Percentiles rank a stretch among this genome's conserved stretches.
Evolutionary conservation across 495 filamentous ascomycete genomes (phyloP).

Genomic region (Neurospora africana): DNA sequence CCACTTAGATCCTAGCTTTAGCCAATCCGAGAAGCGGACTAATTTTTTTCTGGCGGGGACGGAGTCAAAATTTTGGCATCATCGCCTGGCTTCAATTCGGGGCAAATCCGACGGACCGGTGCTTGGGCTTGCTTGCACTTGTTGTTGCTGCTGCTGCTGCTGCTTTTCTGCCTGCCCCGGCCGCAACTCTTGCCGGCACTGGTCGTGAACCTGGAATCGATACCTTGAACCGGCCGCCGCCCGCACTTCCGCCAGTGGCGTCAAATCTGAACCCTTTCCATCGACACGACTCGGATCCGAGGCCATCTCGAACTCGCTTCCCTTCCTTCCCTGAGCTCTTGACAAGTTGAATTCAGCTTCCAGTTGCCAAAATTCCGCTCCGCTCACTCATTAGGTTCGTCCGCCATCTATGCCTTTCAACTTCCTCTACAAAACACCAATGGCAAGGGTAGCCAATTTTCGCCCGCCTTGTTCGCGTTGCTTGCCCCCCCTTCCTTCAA

Average conservation of each 20-base stretch:
- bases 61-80: conserved; percentile 23
- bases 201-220: neutral
- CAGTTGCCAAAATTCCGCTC: neutral
- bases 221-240: neutral
- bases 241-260: conserved; percentile 4
- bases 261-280: neutral
- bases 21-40: conserved; percentile 11
- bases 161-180: neutral
- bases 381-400: neutral
- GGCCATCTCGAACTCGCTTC: neutral
- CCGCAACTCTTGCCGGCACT: neutral
- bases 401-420: neutral
- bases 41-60: conserved; percentile 23
- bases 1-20: neutral
- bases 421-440: neutral
- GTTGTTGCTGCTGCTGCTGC: neutral
- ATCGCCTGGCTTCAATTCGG: conserved; percentile 9
- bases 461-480: neutral
- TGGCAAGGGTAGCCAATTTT: neutral
- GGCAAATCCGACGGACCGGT: neutral
- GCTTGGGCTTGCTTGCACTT: conserved; percentile 1
- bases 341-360: neutral
- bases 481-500: neutral
- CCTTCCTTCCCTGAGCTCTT: neutral
- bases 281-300: neutral